Base-by-base conservation (phyloP, 2,329 filamentous ascomycete species). In the Alternaria infectoria region DNA sequence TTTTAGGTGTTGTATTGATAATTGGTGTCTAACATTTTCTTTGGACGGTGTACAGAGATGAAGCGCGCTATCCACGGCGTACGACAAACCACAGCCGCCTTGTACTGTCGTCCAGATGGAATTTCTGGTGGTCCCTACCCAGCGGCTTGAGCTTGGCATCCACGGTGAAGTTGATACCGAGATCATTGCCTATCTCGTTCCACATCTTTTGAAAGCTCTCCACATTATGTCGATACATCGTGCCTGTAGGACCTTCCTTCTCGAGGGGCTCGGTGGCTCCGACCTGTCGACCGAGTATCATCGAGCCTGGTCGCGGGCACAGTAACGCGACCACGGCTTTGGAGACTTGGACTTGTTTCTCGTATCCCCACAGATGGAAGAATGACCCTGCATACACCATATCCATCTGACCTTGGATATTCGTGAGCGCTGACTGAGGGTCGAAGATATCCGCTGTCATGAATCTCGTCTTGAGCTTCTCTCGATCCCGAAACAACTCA, bases 211-310 rank as follows among this genome's bases (percentile, higher is more conserved):
- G 69, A 60, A 80, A 78, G 10, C 72, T 79, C 49, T 73, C 69
- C 0, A 70, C 64, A 44, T 79, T 76, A 40, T 83, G 81, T 45
- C 61, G 72, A 63, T 65, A 78, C 66, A 74, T 74, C 15, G 40
- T 69, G 13, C 61, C 65, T 12, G 62, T 64, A 25, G 65, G 62
- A 56, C 60, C 65, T 3, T 57, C 66, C 23, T 66, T 59, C 44
- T 75, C 69, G 7, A 52, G 69, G 4, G 74, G 65, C 12, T 68
- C 65, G 4, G 67, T 49, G 9, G 72, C 58, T 30, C 86, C 85
- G 28, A 86, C 79, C 30, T 88, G 86, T 12, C 83, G 80, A 30
- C 86, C 86, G 56, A 86, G 83, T 28, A 88, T 82, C 69, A 86
- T 79, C 10, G 82, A 83, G 1, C 81, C 81, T 1, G 81, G 77